These are phyloP conservation scores for Rosa rugosa DNA, from an alignment of 306 rosid genomes.

Conservation along the genomic window DNA sequence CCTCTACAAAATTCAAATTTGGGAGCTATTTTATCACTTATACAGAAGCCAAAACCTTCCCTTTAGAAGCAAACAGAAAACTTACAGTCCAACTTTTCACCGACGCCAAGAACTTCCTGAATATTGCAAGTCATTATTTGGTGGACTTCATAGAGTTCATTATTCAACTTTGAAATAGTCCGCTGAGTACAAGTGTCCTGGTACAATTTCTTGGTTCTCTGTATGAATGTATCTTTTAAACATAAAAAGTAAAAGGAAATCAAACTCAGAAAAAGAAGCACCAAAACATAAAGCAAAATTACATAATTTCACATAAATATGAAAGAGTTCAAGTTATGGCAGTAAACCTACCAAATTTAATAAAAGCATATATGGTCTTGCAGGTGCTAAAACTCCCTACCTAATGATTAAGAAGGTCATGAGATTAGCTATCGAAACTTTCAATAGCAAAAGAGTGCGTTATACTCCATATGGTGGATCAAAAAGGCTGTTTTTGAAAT, in stretches of 20 bases:
- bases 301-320: background rate
- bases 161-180: slow-evolving; percentile 90
- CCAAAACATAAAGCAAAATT: background rate
- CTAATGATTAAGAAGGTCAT: too few species aligned
- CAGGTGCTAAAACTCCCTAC: slow-evolving; percentile 26
- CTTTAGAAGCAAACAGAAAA: background rate
- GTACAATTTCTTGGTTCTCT: slow-evolving; percentile 80
- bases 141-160: slow-evolving; percentile 97
- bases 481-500: too few species aligned
- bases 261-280: slow-evolving; percentile 26
- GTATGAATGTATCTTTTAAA: slow-evolving; percentile 80
- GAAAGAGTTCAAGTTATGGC: background rate
- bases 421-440: too few species aligned
- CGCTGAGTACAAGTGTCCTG: slow-evolving; percentile 51
- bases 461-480: too few species aligned
- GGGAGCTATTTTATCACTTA: slow-evolving; percentile 23
- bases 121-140: slow-evolving; percentile 98
- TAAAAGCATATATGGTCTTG: slow-evolving; percentile 95
- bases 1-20: slow-evolving; percentile 68
- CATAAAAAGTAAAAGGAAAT: slow-evolving; percentile 24
- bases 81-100: slow-evolving; percentile 99
- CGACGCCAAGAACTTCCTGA: slow-evolving; percentile 99
- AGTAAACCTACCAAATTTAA: slow-evolving; percentile 73
- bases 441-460: too few species aligned
- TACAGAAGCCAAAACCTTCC: background rate